These are phyloP conservation scores for Streptanthus diversifolius DNA, from an alignment of 345 rosid genomes.

Conservation along the genomic window DNA sequence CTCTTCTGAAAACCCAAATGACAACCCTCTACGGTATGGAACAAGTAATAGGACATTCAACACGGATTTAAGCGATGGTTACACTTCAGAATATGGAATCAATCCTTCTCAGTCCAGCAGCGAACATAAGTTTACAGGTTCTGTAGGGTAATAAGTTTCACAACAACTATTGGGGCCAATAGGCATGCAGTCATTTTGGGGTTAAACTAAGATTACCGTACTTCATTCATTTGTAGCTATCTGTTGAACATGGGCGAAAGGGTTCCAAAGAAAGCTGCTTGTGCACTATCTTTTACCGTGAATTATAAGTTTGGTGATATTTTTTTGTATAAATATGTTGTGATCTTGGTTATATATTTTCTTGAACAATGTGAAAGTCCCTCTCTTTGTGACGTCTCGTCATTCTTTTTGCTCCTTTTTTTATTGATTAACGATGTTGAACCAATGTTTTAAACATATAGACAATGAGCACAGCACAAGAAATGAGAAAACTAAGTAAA, in stretches of 20 bases:
- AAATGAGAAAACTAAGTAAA: background rate
- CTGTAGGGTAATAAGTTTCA: background rate
- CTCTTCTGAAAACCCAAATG: constrained; percentile 46
- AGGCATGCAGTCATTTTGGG: background rate
- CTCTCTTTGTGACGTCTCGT: background rate
- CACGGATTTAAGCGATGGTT: constrained; percentile 35
- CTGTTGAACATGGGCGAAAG: background rate
- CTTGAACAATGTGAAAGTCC: background rate
- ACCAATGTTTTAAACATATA: background rate
- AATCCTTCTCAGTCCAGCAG: constrained; percentile 56
- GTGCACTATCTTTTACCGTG: background rate
- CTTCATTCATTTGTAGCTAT: constrained; percentile 17
- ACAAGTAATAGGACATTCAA: constrained; percentile 42
- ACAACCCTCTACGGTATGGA: constrained; percentile 26
- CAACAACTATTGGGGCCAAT: background rate
- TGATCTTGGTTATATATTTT: background rate
- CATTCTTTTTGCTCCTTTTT: background rate
- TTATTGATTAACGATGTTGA: background rate
- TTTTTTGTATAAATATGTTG: background rate
- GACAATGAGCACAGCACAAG: background rate
- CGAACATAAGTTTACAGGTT: constrained; percentile 27
- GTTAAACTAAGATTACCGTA: background rate
- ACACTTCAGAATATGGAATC: constrained; percentile 59
- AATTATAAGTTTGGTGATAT: background rate
- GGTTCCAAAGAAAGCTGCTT: constrained; percentile 5